These are phyloP conservation scores for Primulina huaijiensis DNA, from an alignment of 257 asterid genomes.

Conservation along the genomic window DNA sequence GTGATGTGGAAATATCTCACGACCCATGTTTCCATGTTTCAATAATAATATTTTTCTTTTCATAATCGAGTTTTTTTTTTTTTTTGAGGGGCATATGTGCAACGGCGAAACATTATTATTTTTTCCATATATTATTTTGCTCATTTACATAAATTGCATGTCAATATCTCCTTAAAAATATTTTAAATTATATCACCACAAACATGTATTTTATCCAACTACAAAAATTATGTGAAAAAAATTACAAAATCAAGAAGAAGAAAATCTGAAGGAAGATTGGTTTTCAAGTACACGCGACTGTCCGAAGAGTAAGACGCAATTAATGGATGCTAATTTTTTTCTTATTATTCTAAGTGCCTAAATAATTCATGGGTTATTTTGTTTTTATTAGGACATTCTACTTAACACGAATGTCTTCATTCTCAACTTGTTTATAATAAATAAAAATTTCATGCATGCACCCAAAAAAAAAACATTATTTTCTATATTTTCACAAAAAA, in stretches of 20 bases:
- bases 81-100: no score
- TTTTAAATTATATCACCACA: background rate
- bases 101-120: no score
- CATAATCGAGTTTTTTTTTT: no score
- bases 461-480: background rate
- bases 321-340: background rate
- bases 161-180: no score
- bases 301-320: background rate
- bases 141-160: no score
- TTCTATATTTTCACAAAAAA: background rate
- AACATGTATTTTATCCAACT: background rate
- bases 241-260: no score
- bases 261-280: background rate
- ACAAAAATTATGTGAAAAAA: no score
- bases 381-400: slow-evolving; percentile 45
- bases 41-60: no score
- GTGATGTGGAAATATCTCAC: no score
- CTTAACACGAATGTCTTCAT: slow-evolving; percentile 62
- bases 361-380: background rate
- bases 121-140: no score
- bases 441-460: slow-evolving; percentile 23
- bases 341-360: background rate
- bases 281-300: background rate
- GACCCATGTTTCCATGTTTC: no score
- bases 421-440: slow-evolving; percentile 40